Evolutionary conservation across 2,329 filamentous ascomycete species (phyloP), one percentile per base, ranked within the genome.

Genomic region (Corinectria fuckeliana): DNA sequence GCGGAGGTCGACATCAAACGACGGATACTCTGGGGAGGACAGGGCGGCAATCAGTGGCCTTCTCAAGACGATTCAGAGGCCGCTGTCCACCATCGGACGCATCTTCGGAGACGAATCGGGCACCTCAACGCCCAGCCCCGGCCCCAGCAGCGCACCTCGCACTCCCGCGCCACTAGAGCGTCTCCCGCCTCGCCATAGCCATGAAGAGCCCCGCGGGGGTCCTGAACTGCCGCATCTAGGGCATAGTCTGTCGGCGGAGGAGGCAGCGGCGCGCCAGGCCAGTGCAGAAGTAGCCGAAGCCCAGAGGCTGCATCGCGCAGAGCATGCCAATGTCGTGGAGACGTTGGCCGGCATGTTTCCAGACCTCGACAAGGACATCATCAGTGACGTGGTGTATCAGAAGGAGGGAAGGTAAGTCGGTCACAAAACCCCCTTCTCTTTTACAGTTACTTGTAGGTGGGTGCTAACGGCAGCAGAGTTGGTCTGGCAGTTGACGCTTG

Each of bases 331-430:
- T 69, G 88, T 99, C 7, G 94, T 98, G 3, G 95, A 98, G 77
- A 98, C 95, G 32, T 79, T 99, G 57, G 89, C 92, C 47, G 91
- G 92, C 69, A 99, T 99, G 95, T 99, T 99, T 75, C 95, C 95
- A 1, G 93, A 96, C 72, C 81, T 99, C 50, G 95, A 99, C 75
- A 87, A 88, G 70, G 96, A 99, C 48, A 85, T 99, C 34, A 98
- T 99, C 72, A 93, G 93, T 70, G 95, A 99, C 78, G 95, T 99
- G 38, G 95, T 99, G 23, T 88, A 94, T 74, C 88, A 96, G 80
- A 97, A 99, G 78, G 90, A 97, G 77, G 96, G 95, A 73, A 87
- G 92, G 92, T 94, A 76, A 80, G 91, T 85, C 16, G 41, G 28
- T 20, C 10, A 9, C 14, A 10, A 20, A 10, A 3, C 5, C 18